phyloP scores from a whole-genome alignment of 176 grass and related monocot genomes.

The Phragmites australis region DNA sequence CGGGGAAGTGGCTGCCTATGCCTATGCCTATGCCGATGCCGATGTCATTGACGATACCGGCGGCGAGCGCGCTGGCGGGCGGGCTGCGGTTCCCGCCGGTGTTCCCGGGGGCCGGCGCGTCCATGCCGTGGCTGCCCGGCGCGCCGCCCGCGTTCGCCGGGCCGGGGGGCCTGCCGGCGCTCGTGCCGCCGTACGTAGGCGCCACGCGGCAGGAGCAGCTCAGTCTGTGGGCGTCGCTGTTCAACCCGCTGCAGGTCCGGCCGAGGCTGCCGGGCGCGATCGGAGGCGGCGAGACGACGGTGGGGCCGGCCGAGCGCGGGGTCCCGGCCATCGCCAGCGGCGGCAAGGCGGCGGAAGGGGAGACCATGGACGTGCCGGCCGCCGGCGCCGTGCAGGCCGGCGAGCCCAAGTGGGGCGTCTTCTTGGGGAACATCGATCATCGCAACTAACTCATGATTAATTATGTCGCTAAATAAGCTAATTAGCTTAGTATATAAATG shows the following conservation, averaged over 20 bases:
- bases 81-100: slow-evolving; percentile 43
- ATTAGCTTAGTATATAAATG: slow-evolving; percentile 8
- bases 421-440: slow-evolving; percentile 29
- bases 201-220: slow-evolving; percentile 53
- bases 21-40: slow-evolving; percentile 45
- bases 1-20: slow-evolving; percentile 48
- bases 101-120: neutral
- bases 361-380: slow-evolving; percentile 34
- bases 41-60: slow-evolving; percentile 20
- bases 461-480: neutral
- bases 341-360: slow-evolving; percentile 20
- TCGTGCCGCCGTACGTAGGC: slow-evolving; percentile 46
- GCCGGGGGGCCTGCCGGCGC: slow-evolving; percentile 13
- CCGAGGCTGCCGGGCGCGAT: slow-evolving; percentile 26
- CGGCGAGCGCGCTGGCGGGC: slow-evolving; percentile 16
- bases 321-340: slow-evolving; percentile 17
- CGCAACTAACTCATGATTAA: neutral
- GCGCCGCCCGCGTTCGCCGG: slow-evolving; percentile 16
- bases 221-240: slow-evolving; percentile 57
- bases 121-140: slow-evolving; percentile 36
- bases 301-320: neutral
- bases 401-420: slow-evolving; percentile 52
- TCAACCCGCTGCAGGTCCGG: slow-evolving; percentile 51
- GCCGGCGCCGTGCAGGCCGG: slow-evolving; percentile 11
- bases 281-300: neutral